Percentiles rank a stretch among this genome's conserved stretches.
Evolutionary conservation across 2,329 filamentous ascomycete genomes (phyloP).

Genomic region (Diaporthe citriasiana): DNA sequence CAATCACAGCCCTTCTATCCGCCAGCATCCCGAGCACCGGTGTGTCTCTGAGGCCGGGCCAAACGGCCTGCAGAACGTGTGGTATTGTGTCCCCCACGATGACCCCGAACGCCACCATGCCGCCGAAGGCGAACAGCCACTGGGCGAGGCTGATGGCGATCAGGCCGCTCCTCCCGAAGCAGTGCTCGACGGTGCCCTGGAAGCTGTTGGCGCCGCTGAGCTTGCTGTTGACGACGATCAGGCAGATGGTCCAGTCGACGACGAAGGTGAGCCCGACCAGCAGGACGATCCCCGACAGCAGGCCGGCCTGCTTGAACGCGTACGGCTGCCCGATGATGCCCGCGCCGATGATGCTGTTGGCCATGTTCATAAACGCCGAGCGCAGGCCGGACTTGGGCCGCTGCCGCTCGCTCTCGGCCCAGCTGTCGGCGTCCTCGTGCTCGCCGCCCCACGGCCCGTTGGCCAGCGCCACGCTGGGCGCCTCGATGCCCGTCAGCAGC

Average conservation of each 20-base stretch:
- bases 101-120: slow-evolving; percentile 98
- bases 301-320: slow-evolving; percentile 92
- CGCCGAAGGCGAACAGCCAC: slow-evolving; percentile 98
- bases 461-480: slow-evolving; percentile 81
- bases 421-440: slow-evolving; percentile 58
- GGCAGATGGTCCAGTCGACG: slow-evolving; percentile 96
- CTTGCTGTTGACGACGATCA: slow-evolving; percentile 98
- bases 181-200: slow-evolving; percentile 95
- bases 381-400: slow-evolving; percentile 88
- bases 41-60: slow-evolving; percentile 79
- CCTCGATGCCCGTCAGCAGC: slow-evolving; percentile 85
- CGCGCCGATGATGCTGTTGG: slow-evolving; percentile 93
- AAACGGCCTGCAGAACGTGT: slow-evolving; percentile 86
- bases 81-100: slow-evolving; percentile 98
- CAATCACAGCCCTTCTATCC: slow-evolving; percentile 85
- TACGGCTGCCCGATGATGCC: slow-evolving; percentile 90
- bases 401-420: slow-evolving; percentile 67
- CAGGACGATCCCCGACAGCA: slow-evolving; percentile 83
- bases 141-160: slow-evolving; percentile 92
- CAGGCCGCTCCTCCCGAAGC: slow-evolving; percentile 89
- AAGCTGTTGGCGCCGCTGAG: slow-evolving; percentile 94
- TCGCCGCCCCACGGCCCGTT: slow-evolving; percentile 60
- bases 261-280: slow-evolving; percentile 84
- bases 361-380: slow-evolving; percentile 99
- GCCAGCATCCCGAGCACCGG: slow-evolving; percentile 87